A percentile compares a stretch with the other conserved stretches of the same genome.
These are phyloP conservation scores for Quercus variabilis DNA, from an alignment of 306 rosid species.

Conservation along the genomic window DNA sequence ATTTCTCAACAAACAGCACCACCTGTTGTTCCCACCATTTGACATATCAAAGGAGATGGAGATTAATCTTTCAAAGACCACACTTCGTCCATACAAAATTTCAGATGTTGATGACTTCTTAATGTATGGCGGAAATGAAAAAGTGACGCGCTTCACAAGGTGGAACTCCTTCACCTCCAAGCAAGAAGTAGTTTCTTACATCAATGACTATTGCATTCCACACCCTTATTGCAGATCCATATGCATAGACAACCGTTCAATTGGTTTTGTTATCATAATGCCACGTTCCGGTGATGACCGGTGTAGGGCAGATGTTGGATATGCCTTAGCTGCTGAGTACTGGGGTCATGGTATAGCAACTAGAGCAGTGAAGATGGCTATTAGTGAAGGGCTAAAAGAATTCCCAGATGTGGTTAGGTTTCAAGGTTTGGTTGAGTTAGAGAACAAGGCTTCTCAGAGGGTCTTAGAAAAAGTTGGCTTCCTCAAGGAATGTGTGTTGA, in stretches of 20 bases:
- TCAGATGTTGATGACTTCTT: constrained; percentile 28
- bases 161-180: constrained; percentile 26
- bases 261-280: constrained; percentile 16
- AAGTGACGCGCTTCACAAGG: constrained; percentile 15
- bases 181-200: constrained; percentile 18
- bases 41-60: neutral
- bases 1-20: neutral
- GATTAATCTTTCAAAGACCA: neutral
- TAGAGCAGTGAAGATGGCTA: constrained; percentile 25
- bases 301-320: constrained; percentile 13
- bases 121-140: constrained; percentile 9
- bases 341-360: constrained; percentile 28
- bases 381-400: constrained; percentile 4
- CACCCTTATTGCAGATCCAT: constrained; percentile 30
- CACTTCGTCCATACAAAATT: constrained; percentile 18
- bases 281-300: constrained; percentile 11
- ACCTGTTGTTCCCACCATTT: neutral
- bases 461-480: constrained; percentile 37
- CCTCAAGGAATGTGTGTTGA: constrained; percentile 20
- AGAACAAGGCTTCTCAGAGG: constrained; percentile 34
- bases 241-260: constrained; percentile 29
- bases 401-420: constrained; percentile 11
- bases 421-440: constrained; percentile 17
- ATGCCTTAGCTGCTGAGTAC: constrained; percentile 8
- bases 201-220: constrained; percentile 14